Base-by-base conservation (phyloP, 169 alveolate species). In the Plasmodium vivax region DNA sequence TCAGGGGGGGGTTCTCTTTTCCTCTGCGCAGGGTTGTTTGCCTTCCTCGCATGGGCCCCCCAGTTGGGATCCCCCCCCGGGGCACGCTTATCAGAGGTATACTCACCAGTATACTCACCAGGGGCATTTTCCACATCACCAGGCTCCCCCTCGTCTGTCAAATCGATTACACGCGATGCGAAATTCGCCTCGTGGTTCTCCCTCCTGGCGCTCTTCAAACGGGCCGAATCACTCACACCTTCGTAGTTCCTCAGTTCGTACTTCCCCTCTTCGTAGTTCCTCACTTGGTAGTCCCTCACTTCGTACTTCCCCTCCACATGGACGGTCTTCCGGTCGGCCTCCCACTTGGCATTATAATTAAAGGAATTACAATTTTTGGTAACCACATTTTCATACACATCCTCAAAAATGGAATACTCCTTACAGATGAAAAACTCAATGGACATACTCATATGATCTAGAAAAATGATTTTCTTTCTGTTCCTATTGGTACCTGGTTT, bases 341-440 rank as follows among this genome's bases (percentile, higher is more conserved):
- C 90, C 62, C 80, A 62, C 10, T 32, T 23, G 41, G 56, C 47
- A 30, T 88, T 80, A 45, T 81, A 82, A 82, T 82, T 58, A 38
- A 82, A 82, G 12, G 95, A 91, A 32, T 47, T 74, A 45, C 75
- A 72, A 81, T 91, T 91, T 72, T 82, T 91, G 12, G 92, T 82
- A 82, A 91, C 84, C 5, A 56, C 74, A 91, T 81, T 82, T 81
- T 91, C 92, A 91, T 91, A 91, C 38, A 91, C 62, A 72, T 91
- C 92, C 34, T 91, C 95, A 68, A 82, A 47, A 51, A 43, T 43
- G 0, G 95, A 82, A 30, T 82, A 91, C 72, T 82, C 43, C 58
- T 91, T 91, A 54, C 95, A 91, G 14, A 91, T 41, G 72, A 91
- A 91, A 82, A 82, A 82, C 27, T 91, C 95, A 51, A 91, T 91